Evolutionary conservation across 169 alveolate species (phyloP).

Genomic region (Cystoisospora suis): DNA sequence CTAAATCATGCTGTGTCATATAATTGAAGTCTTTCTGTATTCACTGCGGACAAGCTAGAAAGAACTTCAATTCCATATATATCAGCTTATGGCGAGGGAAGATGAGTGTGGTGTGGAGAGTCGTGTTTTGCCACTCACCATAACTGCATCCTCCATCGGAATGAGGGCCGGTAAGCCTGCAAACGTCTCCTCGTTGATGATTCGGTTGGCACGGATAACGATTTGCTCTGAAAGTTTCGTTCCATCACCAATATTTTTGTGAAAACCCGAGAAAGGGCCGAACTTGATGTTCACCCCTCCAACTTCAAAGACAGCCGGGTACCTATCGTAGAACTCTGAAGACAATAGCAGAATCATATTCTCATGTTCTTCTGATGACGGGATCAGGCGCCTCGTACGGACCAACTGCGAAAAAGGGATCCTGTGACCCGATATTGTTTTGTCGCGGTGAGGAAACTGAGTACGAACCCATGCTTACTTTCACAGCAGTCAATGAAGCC

Average conservation of each 20-base stretch:
- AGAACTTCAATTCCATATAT: neutral
- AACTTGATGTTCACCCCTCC: conserved; percentile 41
- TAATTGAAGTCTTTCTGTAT: neutral
- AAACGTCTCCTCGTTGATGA: conserved; percentile 31
- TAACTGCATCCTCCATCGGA: conserved; percentile 2
- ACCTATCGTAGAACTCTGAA: conserved; percentile 39
- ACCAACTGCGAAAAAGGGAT: neutral
- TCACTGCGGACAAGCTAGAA: neutral
- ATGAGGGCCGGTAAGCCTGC: conserved; percentile 37
- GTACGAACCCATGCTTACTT: neutral
- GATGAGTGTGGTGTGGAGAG: too few species aligned
- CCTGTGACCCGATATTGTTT: neutral
- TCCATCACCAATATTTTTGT: conserved; percentile 34
- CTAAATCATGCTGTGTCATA: neutral
- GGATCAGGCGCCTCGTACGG: neutral
- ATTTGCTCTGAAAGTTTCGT: conserved; percentile 42
- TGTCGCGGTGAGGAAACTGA: neutral
- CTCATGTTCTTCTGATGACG: neutral
- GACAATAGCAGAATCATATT: neutral
- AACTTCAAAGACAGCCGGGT: conserved; percentile 13
- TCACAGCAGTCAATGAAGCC: conserved; percentile 58
- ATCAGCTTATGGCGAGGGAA: neutral
- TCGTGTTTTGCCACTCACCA: conserved; percentile 9
- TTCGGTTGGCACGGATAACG: conserved; percentile 36
- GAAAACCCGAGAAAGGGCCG: neutral